Evolutionary conservation across 306 rosid genomes (phyloP).

Genomic region (apple (Malus domestica)): ASM211411v1 NC_041789.1:32511501-32512000

Average conservation of each 20-base stretch:
- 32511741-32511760: not conserved
- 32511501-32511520: too few species aligned
- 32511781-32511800: not conserved
- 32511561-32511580: not conserved
- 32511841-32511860: too few species aligned
- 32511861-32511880: too few species aligned
- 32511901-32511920: too few species aligned
- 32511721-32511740: not conserved
- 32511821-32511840: too few species aligned
- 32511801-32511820: not conserved
- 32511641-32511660: not conserved
- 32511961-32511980: too few species aligned
- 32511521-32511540: too few species aligned
- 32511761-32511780: not conserved
- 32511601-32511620: not conserved
- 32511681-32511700: not conserved
- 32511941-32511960: too few species aligned
- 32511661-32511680: not conserved
- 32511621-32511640: conserved; percentile 8
- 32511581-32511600: too few species aligned
- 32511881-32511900: too few species aligned
- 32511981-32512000: too few species aligned
- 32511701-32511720: not conserved
- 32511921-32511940: too few species aligned
- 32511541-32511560: not conserved